Evolutionary conservation across 1,284 basidiomycete species (phyloP).

Genomic region (Sporisorium scitamineum): DNA sequence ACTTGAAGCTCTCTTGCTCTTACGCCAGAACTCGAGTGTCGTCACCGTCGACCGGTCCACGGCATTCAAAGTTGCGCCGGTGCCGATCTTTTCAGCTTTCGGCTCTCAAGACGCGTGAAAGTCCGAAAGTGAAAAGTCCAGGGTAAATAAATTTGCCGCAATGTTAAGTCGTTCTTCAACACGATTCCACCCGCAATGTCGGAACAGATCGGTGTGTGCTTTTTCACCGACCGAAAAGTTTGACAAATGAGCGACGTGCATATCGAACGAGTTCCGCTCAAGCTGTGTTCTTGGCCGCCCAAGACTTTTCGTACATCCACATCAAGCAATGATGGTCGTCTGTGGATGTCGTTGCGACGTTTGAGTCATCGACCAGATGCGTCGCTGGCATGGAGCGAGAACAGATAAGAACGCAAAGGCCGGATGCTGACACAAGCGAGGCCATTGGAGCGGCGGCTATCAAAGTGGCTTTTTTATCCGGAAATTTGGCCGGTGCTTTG

Average conservation of each 20-base stretch:
- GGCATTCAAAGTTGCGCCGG: background rate
- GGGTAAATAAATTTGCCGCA: no score
- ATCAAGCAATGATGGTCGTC: no score
- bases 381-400: background rate
- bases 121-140: no score
- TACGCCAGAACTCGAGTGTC: background rate
- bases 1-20: no score
- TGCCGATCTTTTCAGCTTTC: constrained; percentile 1
- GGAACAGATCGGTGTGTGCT: constrained; percentile 8
- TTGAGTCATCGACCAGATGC: background rate
- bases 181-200: constrained; percentile 3
- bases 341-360: no score
- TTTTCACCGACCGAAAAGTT: constrained; percentile 11
- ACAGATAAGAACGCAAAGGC: background rate
- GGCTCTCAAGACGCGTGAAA: background rate
- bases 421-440: no score
- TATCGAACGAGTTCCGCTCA: no score
- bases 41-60: background rate
- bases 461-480: no score
- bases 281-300: background rate
- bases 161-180: background rate
- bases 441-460: no score
- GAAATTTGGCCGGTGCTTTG: no score
- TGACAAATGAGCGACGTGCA: constrained; percentile 17
- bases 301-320: no score